phyloP scores from a whole-genome alignment of 192 early-diverging fungal genomes.

The Rhizoclosmatium globosum region DNA sequence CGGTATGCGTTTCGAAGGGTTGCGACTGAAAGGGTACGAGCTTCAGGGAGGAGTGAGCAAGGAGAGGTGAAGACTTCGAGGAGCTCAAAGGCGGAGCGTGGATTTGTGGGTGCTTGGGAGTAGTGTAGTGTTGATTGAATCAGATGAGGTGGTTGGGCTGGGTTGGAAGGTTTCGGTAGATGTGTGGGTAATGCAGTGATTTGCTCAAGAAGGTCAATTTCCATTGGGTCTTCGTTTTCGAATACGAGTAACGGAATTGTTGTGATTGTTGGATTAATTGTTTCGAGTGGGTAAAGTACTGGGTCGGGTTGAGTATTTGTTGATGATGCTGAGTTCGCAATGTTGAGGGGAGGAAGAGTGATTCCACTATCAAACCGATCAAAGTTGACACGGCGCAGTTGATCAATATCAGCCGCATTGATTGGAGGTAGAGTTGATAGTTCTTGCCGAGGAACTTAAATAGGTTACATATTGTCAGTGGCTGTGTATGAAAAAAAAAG shows the following conservation, averaged over 20 bases:
- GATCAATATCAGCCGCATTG: neutral
- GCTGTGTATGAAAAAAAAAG: too few relatives aligned
- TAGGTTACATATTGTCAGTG: too few relatives aligned
- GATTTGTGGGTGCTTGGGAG: slow-evolving; percentile 15
- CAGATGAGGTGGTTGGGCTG: slow-evolving; percentile 8
- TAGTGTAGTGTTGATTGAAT: slow-evolving; percentile 25
- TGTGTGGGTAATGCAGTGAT: neutral
- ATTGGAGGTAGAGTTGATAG: neutral
- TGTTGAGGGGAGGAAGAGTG: neutral
- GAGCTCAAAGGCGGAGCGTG: slow-evolving; percentile 33
- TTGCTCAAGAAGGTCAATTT: slow-evolving; percentile 18
- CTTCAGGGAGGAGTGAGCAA: slow-evolving; percentile 31
- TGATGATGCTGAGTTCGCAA: neutral
- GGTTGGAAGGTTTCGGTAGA: neutral
- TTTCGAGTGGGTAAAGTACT: neutral
- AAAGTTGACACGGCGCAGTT: slow-evolving; percentile 11
- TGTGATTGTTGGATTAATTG: neutral
- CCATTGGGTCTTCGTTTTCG: neutral
- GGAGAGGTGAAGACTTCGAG: slow-evolving; percentile 33
- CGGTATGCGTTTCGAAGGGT: slow-evolving; percentile 39
- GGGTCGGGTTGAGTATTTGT: too few relatives aligned
- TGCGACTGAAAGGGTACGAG: slow-evolving; percentile 18
- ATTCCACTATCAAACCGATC: slow-evolving; percentile 8
- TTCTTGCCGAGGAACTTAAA: neutral
- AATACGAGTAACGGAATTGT: slow-evolving; percentile 18